Evolutionary conservation across 108 stramenopile genomes (phyloP), one percentile per base, ranked within the genome.

Genomic region (Asterionellopsis glacialis): DNA sequence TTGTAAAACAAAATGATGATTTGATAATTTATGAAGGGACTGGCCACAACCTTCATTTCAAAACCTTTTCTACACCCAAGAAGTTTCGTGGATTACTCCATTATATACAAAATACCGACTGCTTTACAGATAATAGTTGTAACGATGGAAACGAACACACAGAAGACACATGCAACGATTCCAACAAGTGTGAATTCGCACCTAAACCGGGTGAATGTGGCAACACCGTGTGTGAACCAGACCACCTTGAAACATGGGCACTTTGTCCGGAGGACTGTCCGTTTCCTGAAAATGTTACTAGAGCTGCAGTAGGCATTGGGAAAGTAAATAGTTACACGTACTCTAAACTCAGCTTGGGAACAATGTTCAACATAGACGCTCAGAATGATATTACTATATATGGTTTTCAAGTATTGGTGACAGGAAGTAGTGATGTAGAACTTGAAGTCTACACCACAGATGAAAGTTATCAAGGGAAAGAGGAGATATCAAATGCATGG

Each of bases 371-470:
- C 9, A 9, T 48, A 21, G 6, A 19, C 6, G 47, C 47, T 19
- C 21, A 7, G 19, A 48, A 48, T 9, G 9, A 48, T 21, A 9
- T 48, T 9, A 48, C 21, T 16, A 48, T 48, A 16, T 19, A 16
- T 5, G 9, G 47, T 48, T 9, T 48, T 21, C 19, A 48, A 16
- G 21, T 21, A 19, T 21, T 19, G 5, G 16, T 48, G 47, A 48
- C 47, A 9, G 19, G 19, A 48, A 19, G 19, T 16, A 4, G 6
- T 9, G 19, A 16, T 19, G 47, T 48, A 5, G 16, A 16, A 48
- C 19, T 48, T 5, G 47, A 48, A 48, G 47, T 48, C 6, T 48
- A 48, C 47, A 48, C 47, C 9, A 48, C 16, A 9, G 47, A 48
- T 5, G 47, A 9, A 19, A 48, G 47, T 9, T 9, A 48, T 21